Evolutionary conservation across 2,329 filamentous ascomycete species (phyloP).

Genomic region (Colletotrichum nymphaeae): DNA sequence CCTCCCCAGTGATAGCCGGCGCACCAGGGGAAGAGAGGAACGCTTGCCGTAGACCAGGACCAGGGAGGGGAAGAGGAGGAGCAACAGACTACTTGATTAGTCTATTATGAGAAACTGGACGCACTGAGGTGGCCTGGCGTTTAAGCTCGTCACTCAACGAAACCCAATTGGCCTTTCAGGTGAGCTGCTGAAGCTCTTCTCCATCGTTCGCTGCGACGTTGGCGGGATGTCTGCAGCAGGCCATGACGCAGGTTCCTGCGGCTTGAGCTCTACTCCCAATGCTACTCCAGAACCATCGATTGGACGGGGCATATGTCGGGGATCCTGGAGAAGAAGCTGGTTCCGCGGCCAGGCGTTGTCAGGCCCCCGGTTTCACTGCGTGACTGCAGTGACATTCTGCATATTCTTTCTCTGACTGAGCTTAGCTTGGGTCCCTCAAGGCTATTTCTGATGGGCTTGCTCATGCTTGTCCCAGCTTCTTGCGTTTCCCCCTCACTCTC

Average conservation of each 20-base stretch:
- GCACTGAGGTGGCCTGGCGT: slow-evolving; percentile 2
- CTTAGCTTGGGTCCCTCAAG: background rate
- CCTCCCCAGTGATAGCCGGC: slow-evolving; percentile 2
- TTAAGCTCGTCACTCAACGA: background rate
- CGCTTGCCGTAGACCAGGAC: background rate
- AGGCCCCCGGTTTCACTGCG: slow-evolving; percentile 5
- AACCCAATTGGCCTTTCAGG: background rate
- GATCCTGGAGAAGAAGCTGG: slow-evolving; percentile 25
- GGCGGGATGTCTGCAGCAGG: slow-evolving; percentile 15
- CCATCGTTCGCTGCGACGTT: background rate
- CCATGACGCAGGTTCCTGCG: slow-evolving; percentile 33
- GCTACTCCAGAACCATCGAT: background rate
- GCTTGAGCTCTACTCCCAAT: slow-evolving; percentile 32
- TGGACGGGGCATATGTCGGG: slow-evolving; percentile 33
- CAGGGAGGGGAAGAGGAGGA: background rate
- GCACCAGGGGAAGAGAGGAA: background rate
- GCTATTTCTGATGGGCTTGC: background rate
- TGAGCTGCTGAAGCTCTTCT: background rate
- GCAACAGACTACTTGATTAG: background rate
- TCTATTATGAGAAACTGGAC: background rate
- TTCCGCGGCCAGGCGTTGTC: background rate
- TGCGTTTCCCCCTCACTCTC: slow-evolving; percentile 1
- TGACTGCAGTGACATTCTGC: slow-evolving; percentile 7
- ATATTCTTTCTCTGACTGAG: background rate
- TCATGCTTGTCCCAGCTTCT: background rate